A percentile compares a stretch with the other conserved stretches of the same genome.
Conservation (phyloP, 495 filamentous ascomycete genomes). For the Annulohypoxylon bovei region DNA sequence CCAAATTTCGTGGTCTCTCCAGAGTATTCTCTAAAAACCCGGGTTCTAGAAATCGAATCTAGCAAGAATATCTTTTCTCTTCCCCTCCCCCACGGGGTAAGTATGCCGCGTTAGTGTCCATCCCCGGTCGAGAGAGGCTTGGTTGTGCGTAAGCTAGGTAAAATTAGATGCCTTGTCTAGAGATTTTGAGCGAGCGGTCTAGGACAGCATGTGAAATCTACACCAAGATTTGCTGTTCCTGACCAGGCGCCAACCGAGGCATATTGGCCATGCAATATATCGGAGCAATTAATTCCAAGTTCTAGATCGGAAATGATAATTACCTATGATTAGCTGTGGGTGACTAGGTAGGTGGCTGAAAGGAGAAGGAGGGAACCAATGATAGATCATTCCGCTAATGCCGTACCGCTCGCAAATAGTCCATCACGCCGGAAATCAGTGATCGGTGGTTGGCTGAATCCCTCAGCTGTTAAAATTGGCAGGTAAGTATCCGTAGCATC, state of each 20-base stretch:
- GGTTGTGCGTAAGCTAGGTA: slow-evolving; percentile 23
- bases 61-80: slow-evolving; percentile 10
- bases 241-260: slow-evolving; percentile 29
- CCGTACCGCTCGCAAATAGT: slow-evolving; percentile 7
- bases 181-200: background rate
- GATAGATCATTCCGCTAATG: slow-evolving; percentile 2
- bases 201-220: slow-evolving; percentile 30
- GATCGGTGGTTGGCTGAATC: slow-evolving; percentile 19
- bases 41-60: slow-evolving; percentile 15
- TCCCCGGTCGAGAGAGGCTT: slow-evolving; percentile 21
- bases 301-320: slow-evolving; percentile 12
- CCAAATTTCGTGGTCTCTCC: slow-evolving; percentile 25
- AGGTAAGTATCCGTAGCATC: slow-evolving; percentile 10
- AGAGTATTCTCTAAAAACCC: slow-evolving; percentile 12
- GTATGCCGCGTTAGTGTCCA: slow-evolving; percentile 10
- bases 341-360: background rate
- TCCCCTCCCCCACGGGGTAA: slow-evolving; percentile 27
- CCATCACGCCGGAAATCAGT: background rate
- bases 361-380: slow-evolving; percentile 21
- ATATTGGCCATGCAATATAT: slow-evolving; percentile 16
- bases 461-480: slow-evolving; percentile 16
- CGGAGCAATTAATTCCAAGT: slow-evolving; percentile 11
- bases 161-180: slow-evolving; percentile 26
- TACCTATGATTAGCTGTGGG: slow-evolving; percentile 7
- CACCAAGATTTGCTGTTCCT: slow-evolving; percentile 21